Evolutionary conservation across 306 rosid genomes (phyloP), one percentile per base, ranked within the genome.

Genomic region (Fragaria ananassa): DNA sequence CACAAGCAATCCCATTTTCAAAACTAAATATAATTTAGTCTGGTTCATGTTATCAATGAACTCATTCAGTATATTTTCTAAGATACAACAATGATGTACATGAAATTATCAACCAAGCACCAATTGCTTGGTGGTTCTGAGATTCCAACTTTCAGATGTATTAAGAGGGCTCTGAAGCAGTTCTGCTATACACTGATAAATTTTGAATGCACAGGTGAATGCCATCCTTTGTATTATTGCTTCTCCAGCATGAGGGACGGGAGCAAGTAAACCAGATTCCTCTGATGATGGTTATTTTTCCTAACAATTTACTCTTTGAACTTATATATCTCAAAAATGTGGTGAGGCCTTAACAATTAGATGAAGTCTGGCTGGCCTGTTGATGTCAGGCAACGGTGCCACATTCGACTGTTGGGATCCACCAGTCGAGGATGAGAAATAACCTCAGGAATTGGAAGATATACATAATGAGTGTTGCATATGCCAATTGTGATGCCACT

Each of bases 381-480:
- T 14, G 99, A 96, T 65, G 99, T 96, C 84, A 96, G 81, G 90
- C 98, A 92, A 79, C 97, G 98, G 82, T 92, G 99, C 99, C 99
- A 96, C 99, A 92, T 96, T 83, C 98, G 83, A 73, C 99, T 92
- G 85, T 96, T 96, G 9, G 87, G 97, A 73, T 96, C 98, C 74
- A 96, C 89, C 81, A 85, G 67, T 72, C 98, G 88, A 29, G 97
- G 90, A 77, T 91, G 85, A 23, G 93, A 89, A 82, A 95, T 95
- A 62, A 95, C 99, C 88, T 95, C 98, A 0, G 98, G 96, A 73
- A 96, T 96, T 11, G 99, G 99, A 71, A 95, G 82, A 82, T 96
- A 96, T 57, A 89, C 98, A 70, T 96, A 92, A 80, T 96, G 99
- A 68, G 99, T 96, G 86, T 96, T 96, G 85, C 98, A 92, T 81